A percentile compares a stretch with the other conserved stretches of the same genome.
phyloP scores from a whole-genome alignment of 2,329 filamentous ascomycete genomes.

The Clarireedia paspali region DNA sequence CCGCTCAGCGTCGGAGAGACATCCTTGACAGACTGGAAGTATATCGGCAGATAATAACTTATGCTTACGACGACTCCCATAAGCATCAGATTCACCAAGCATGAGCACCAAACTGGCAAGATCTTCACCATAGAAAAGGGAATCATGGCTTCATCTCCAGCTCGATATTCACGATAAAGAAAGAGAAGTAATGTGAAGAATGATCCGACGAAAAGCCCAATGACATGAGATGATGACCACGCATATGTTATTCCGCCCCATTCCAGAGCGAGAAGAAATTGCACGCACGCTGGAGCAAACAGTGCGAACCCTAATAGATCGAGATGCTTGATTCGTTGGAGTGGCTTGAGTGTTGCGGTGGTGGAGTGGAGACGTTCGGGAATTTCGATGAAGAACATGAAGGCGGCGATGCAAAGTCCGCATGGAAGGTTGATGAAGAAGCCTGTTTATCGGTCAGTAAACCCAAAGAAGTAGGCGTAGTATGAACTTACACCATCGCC shows the following conservation, averaged over 20 bases:
- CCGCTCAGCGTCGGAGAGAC: constrained; percentile 31
- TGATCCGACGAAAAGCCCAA: constrained; percentile 19
- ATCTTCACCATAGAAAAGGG: constrained; percentile 12
- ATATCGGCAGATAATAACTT: constrained; percentile 41
- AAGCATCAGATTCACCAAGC: background rate
- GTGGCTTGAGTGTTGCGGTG: background rate
- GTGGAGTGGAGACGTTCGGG: background rate
- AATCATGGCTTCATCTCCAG: constrained; percentile 23
- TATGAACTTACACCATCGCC: constrained; percentile 2
- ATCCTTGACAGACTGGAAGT: constrained; percentile 40
- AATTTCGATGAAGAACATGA: constrained; percentile 30
- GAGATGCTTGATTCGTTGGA: constrained; percentile 15
- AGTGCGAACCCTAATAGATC: constrained; percentile 28
- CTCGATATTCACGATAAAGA: constrained; percentile 16
- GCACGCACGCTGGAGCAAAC: constrained; percentile 28
- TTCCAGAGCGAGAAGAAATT: constrained; percentile 29
- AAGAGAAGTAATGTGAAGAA: constrained; percentile 16
- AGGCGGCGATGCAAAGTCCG: constrained; percentile 27
- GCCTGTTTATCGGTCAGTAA: background rate
- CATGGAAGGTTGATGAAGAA: constrained; percentile 33
- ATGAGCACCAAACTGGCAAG: constrained; percentile 10
- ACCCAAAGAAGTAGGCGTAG: background rate
- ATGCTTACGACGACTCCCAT: background rate
- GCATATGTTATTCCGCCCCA: constrained; percentile 28
- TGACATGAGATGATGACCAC: constrained; percentile 21